These are phyloP conservation scores for Chaetomiaceae sp. DNA, from an alignment of 2,329 filamentous ascomycete species.

Conservation along the genomic window DNA sequence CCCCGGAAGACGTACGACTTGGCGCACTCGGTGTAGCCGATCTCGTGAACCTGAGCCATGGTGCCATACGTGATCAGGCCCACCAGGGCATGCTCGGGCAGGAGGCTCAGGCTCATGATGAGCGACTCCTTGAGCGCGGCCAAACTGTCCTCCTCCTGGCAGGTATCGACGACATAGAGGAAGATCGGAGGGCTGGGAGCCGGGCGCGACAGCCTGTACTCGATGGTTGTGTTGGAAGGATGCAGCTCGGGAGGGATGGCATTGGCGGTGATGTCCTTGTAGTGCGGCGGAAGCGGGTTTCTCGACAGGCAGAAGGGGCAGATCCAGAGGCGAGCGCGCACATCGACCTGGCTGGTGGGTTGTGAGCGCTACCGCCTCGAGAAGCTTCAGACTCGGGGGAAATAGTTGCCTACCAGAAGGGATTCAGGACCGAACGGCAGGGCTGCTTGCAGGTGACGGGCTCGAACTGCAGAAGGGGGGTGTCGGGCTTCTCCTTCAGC, in stretches of 20 bases:
- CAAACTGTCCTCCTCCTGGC: constrained; percentile 81
- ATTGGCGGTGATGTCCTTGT: constrained; percentile 82
- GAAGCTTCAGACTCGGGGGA: background rate
- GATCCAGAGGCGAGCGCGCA: constrained; percentile 78
- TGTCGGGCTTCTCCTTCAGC: constrained; percentile 87
- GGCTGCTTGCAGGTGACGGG: constrained; percentile 95
- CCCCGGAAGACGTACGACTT: constrained; percentile 98
- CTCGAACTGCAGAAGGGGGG: constrained; percentile 87
- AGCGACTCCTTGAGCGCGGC: constrained; percentile 79
- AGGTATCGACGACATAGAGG: constrained; percentile 80
- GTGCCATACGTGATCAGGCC: constrained; percentile 85
- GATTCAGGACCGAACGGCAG: constrained; percentile 92
- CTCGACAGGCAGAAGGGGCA: constrained; percentile 82
- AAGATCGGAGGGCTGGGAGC: constrained; percentile 85
- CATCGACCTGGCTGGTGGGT: constrained; percentile 65
- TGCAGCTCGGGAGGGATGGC: constrained; percentile 79
- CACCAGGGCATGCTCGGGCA: constrained; percentile 75
- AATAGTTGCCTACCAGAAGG: constrained; percentile 68
- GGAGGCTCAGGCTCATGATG: constrained; percentile 75
- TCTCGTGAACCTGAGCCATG: constrained; percentile 96
- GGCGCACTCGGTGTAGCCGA: constrained; percentile 94
- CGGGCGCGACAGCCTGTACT: constrained; percentile 73
- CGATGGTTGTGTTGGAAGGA: constrained; percentile 78
- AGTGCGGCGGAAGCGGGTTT: constrained; percentile 76
- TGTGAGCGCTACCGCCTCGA: constrained; percentile 11